These are phyloP conservation scores for Fusarium illudens DNA, from an alignment of 2,329 filamentous ascomycete species.

Conservation along the genomic window DNA sequence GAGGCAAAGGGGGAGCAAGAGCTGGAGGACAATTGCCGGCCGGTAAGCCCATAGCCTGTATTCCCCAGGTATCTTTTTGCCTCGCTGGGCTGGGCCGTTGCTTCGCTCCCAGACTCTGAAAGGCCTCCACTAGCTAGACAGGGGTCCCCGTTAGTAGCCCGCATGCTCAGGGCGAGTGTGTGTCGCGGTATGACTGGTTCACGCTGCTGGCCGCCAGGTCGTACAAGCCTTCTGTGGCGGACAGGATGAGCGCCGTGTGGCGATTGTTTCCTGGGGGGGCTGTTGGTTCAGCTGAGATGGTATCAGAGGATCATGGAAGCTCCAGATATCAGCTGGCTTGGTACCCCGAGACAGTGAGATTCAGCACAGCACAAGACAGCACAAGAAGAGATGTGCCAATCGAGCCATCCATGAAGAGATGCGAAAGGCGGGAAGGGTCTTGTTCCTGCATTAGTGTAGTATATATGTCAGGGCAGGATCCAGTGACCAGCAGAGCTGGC, in stretches of 20 bases:
- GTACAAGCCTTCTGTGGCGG: neutral
- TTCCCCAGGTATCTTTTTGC: conserved; percentile 1
- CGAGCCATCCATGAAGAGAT: neutral
- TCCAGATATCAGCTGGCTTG: neutral
- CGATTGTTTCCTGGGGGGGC: neutral
- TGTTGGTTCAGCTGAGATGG: neutral
- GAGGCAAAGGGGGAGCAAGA: neutral
- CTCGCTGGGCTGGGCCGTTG: conserved; percentile 1
- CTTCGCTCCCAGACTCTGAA: conserved; percentile 3
- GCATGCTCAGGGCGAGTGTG: neutral
- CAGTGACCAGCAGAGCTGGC: conserved; percentile 17
- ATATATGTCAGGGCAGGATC: conserved; percentile 28
- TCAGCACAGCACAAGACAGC: neutral
- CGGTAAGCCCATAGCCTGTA: neutral
- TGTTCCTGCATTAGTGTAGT: conserved; percentile 43
- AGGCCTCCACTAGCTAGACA: neutral
- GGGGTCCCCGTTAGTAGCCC: neutral
- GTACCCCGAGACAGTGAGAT: neutral
- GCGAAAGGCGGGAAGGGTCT: conserved; percentile 27
- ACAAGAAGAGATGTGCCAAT: neutral
- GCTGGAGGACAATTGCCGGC: conserved; percentile 1
- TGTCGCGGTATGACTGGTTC: conserved; percentile 1
- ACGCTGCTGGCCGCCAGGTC: neutral
- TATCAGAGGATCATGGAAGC: neutral
- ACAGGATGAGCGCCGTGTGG: neutral